Evolutionary conservation across 805 yeast genomes (phyloP), one percentile per base, ranked within the genome.

Genomic region (Scheffersomyces coipomensis): DNA sequence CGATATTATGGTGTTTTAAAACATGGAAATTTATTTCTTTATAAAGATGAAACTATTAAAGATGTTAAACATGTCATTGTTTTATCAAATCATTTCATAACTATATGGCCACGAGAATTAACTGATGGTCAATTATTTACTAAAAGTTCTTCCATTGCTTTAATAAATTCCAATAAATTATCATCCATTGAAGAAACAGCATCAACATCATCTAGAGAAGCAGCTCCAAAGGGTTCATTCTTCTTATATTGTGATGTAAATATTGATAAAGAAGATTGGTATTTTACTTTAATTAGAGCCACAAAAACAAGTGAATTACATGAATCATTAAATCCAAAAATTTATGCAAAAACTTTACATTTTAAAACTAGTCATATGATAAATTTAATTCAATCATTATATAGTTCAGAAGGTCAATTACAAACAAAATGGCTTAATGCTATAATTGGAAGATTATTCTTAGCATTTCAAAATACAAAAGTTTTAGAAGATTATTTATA

Each of bases 371-470:
- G 73, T 2, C 87, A 88, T 53, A 78, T 85, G 72, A 73, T 88
- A 38, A 78, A 76, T 35, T 66, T 93, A 45, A 85, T 88, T 38
- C 89, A 85, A 48, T 76, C 83, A 1, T 61, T 90, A 29, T 85
- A 90, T 55, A 82, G 95, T 1, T 78, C 90, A 0, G 95, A 87
- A 50, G 88, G 88, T 2, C 93, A 88, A 52, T 61, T 85, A 21
- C 84, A 87, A 17, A 81, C 95, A 0, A 81, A 86, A 53, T 93
- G 98, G 99, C 60, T 93, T 17, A 93, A 93, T 61, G 97, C 96
- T 0, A 45, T 90, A 2, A 48, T 86, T 11, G 98, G 98, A 0
- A 71, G 99, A 41, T 48, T 91, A 10, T 93, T 90, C 53, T 64
- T 93, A 29, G 76, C 88, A 0, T 62, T 87, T 5, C 88, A 89